These are phyloP conservation scores for Colletotrichum sp. DNA, from an alignment of 2,329 filamentous ascomycete species.

Conservation along the genomic window DNA sequence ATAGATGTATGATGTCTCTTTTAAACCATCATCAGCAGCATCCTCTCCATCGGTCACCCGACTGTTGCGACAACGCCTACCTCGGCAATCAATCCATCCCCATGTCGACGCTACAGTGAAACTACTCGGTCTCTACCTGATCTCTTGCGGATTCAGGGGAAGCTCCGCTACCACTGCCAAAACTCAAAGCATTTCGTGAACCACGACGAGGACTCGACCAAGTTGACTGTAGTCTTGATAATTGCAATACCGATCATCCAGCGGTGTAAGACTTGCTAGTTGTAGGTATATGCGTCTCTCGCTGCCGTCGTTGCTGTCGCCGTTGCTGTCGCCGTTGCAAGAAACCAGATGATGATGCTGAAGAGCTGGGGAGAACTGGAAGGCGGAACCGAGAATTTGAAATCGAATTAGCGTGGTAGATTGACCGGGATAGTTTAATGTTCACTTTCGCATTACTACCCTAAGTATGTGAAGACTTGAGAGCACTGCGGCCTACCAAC, in stretches of 20 bases:
- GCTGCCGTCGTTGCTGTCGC: neutral
- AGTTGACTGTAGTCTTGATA: no score
- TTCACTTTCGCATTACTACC: neutral
- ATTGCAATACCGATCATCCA: no score
- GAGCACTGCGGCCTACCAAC: neutral
- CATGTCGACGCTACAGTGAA: no score
- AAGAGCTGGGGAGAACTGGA: fast-evolving
- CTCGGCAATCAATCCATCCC: no score
- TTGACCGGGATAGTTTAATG: fast-evolving
- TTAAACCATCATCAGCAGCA: no score
- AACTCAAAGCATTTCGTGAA: neutral
- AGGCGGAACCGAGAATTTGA: neutral
- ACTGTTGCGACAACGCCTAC: no score
- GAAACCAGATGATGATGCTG: neutral
- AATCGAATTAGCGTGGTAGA: neutral
- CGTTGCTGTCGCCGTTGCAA: fast-evolving
- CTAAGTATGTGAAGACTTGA: neutral
- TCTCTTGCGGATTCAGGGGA: no score
- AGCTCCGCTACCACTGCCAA: neutral
- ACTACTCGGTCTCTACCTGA: no score
- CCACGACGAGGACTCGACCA: neutral
- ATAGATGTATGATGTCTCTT: no score
- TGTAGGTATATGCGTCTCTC: neutral
- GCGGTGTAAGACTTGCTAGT: no score
- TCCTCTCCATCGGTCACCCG: no score